Base-by-base conservation (phyloP, 2,329 filamentous ascomycete species). In the Pseudocercospora vitis region DNA sequence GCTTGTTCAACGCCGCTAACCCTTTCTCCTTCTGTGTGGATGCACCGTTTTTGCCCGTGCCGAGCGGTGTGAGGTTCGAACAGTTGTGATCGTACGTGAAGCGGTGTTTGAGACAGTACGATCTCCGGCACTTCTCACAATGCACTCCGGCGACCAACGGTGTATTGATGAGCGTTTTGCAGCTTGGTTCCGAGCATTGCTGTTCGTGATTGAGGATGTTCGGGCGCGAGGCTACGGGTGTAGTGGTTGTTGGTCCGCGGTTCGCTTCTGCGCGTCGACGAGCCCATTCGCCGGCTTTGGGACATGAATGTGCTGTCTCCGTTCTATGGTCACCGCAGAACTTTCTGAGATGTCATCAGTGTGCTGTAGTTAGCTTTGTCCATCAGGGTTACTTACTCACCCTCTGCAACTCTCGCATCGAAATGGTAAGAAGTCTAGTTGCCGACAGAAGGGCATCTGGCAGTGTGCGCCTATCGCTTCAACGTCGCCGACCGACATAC, bases 401-500 rank as follows among this genome's bases (percentile, higher is more conserved):
- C 79, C 78, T 66, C 76, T 81, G 75, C 94, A 99, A 63, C 88
- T 94, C 70, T 95, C 89, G 76, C 94, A 99, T 68, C 85, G 81
- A 73, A 97, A 97, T 3, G 94, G 94, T 3, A 99, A 83, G 72
- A 99, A 97, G 74, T 97, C 94, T 56, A 97, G 88, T 69, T 94
- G 88, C 70, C 91, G 87, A 79, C 94, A 99, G 78, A 90, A 95
- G 61, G 87, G 78, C 74, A 88, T 86, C 72, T 96, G 85, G 81
- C 94, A 99, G 77, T 96, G 91, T 58, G 83, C 83, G 72, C 94
- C 94, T 64, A 97, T 87, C 19, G 91, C 82, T 65, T 89, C 86
- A 44, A 91, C 86, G 73, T 96, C 91, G 70, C 80, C 80, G 66
- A 84, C 81, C 67, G 87, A 79, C 86, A 91, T 91, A 58, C 80